Conservation (phyloP, 352 stramenopile genomes). For the Plasmopara viticola region DNA sequence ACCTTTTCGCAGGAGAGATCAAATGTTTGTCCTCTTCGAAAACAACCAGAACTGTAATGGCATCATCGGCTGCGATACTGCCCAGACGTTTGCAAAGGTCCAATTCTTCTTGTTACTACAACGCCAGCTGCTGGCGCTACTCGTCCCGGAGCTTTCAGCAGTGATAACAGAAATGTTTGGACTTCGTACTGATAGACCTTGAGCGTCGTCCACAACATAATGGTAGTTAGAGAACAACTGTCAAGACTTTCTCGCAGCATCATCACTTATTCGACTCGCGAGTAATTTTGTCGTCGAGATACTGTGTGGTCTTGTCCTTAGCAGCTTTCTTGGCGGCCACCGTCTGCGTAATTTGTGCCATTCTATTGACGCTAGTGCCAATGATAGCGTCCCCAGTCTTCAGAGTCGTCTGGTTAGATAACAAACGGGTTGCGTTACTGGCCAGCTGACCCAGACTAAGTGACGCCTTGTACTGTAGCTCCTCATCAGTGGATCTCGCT, state of each 20-base stretch:
- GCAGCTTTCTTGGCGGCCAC: slow-evolving; percentile 52
- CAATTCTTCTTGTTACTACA: no score
- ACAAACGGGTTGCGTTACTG: slow-evolving; percentile 81
- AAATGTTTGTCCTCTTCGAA: no score
- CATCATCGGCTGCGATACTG: no score
- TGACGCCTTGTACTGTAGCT: slow-evolving; percentile 94
- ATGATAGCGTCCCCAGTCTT: slow-evolving; percentile 39
- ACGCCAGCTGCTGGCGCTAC: no score
- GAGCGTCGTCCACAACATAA: no score
- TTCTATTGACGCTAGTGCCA: slow-evolving; percentile 64
- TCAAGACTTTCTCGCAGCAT: background rate
- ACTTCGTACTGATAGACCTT: no score
- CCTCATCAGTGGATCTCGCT: slow-evolving; percentile 87
- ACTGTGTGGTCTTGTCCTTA: slow-evolving; percentile 69
- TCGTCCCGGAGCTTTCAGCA: no score
- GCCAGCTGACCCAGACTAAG: slow-evolving; percentile 90
- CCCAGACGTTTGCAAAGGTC: no score
- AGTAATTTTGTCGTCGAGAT: slow-evolving; percentile 73
- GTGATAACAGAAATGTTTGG: no score
- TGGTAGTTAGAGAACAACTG: no score
- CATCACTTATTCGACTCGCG: slow-evolving; percentile 33
- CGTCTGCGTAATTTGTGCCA: slow-evolving; percentile 67
- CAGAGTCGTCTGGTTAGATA: slow-evolving; percentile 58
- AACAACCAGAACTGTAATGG: no score
- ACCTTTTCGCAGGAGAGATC: no score